Base-by-base conservation (phyloP, 345 rosid genomes). In the Lenwebbia sp. region DNA sequence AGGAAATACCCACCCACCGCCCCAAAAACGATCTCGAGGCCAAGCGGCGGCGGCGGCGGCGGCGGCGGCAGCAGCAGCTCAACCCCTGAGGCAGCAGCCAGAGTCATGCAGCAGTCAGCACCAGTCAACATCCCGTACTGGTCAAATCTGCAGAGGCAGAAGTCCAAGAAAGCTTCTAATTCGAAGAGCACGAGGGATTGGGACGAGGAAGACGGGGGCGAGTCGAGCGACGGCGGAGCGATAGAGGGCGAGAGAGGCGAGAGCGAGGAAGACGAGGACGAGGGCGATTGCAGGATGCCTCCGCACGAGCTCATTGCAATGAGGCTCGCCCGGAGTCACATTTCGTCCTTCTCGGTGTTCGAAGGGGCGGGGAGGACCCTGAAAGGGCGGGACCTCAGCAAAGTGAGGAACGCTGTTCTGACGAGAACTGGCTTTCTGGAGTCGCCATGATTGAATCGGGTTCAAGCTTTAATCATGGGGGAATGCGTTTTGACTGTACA, bases 401-500 rank as follows among this genome's bases (percentile, higher is more conserved):
- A 87, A 86, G 93, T 96, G 70, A 95, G 99, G 88, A 91, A 96
- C 88, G 95, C 96, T 65, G 88, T 95, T 10, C 88, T 96, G 87
- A 95, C 92, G 76, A 92, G 86, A 88, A 96, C 99, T 82, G 98
- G 99, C 30, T 96, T 96, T 83, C 96, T 96, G 86, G 98, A 96
- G 83, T 88, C 89, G 53, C 84, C 76, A 1, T 85, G 54, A 83
- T 26, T 21, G 58, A 52, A 33, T 22, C 51, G 57, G 11, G 23
- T 4, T n/a, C 28, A 33, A 30, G 50, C 55, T n/a, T 47, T 17
- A 30, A n/a, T 85, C 22, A 30, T 49, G 54, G 83, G 41, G 83
- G 10, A 13, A 5, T 0, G 30, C 33, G 33, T 44, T 81, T 44
- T 81, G 21, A 51, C 19, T 6, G 33, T 47, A 15, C 3, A 62